phyloP scores from a whole-genome alignment of 768 basidiomycete genomes.

The Sistotremastrum suecicum region DNA sequence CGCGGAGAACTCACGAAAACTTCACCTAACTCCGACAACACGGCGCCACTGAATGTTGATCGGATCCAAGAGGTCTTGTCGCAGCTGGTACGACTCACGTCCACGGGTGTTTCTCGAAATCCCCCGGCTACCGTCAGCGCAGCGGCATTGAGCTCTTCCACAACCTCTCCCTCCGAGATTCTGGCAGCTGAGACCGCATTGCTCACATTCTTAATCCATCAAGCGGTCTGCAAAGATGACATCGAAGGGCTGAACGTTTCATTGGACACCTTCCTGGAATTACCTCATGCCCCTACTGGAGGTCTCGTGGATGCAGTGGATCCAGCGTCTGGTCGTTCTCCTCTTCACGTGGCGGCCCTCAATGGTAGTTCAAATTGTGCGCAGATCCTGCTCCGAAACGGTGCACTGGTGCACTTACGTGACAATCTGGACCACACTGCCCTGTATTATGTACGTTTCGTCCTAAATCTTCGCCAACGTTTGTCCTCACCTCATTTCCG shows the following conservation, averaged over 20 bases:
- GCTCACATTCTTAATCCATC: slow-evolving; percentile 64
- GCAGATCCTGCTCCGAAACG: slow-evolving; percentile 44
- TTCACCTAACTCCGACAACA: slow-evolving; percentile 23
- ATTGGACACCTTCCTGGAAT: slow-evolving; percentile 20
- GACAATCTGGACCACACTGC: slow-evolving; percentile 74
- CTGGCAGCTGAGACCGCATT: slow-evolving; percentile 54
- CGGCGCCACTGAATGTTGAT: slow-evolving; percentile 35
- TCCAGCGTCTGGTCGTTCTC: slow-evolving; percentile 53
- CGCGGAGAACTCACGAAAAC: slow-evolving; percentile 76
- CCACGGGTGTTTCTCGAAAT: slow-evolving; percentile 20
- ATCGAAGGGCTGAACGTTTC: slow-evolving; percentile 48
- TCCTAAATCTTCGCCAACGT: not conserved
- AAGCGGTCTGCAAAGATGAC: slow-evolving; percentile 64
- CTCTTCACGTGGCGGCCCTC: slow-evolving; percentile 67
- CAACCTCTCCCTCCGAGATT: slow-evolving; percentile 48
- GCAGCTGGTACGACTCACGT: slow-evolving; percentile 53
- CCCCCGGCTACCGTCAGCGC: slow-evolving; percentile 27
- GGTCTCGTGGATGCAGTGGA: slow-evolving; percentile 67
- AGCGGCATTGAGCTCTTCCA: slow-evolving; percentile 62
- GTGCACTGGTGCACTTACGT: slow-evolving; percentile 71
- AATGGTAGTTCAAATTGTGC: slow-evolving; percentile 37
- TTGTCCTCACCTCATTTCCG: slow-evolving; percentile 2
- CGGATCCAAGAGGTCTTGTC: slow-evolving; percentile 51
- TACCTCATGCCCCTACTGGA: slow-evolving; percentile 31
- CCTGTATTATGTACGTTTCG: slow-evolving; percentile 51